Percentiles rank a stretch among this genome's conserved stretches.
These are phyloP conservation scores for Fusarium longipes DNA, from an alignment of 2,329 filamentous ascomycete species.

Conservation along the genomic window DNA sequence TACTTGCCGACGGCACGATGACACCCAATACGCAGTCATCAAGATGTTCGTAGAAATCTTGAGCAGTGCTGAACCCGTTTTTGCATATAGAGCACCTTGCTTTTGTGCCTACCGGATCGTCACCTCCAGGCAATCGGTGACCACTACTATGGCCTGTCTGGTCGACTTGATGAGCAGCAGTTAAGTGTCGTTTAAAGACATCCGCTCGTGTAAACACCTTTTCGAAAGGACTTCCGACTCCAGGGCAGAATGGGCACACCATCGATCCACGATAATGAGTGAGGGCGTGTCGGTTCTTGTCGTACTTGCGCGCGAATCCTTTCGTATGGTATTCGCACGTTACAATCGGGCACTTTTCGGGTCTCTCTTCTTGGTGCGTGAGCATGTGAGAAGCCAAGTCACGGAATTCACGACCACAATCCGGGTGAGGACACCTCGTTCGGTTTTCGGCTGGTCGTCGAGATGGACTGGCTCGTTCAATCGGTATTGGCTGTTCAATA, in stretches of 20 bases:
- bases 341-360: slow-evolving; percentile 94
- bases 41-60: slow-evolving; percentile 97
- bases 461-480: slow-evolving; percentile 46
- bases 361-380: slow-evolving; percentile 92
- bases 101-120: slow-evolving; percentile 59
- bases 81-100: slow-evolving; percentile 93
- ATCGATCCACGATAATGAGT: slow-evolving; percentile 99
- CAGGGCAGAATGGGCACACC: slow-evolving; percentile 96
- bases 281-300: slow-evolving; percentile 95
- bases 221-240: slow-evolving; percentile 85
- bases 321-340: slow-evolving; percentile 95
- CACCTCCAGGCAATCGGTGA: slow-evolving; percentile 53
- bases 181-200: slow-evolving; percentile 96
- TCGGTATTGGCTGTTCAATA: slow-evolving; percentile 43
- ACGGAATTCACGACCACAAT: slow-evolving; percentile 70
- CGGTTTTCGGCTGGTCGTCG: slow-evolving; percentile 55
- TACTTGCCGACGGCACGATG: slow-evolving; percentile 58
- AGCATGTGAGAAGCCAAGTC: slow-evolving; percentile 89
- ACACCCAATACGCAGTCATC: slow-evolving; percentile 73
- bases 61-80: slow-evolving; percentile 81
- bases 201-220: slow-evolving; percentile 97
- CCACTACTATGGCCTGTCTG: slow-evolving; percentile 90
- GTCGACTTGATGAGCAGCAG: slow-evolving; percentile 91
- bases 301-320: slow-evolving; percentile 95
- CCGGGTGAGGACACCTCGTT: slow-evolving; percentile 65